phyloP scores from a whole-genome alignment of 129 eudicot genomes.

The Flaveria bidentis region DNA sequence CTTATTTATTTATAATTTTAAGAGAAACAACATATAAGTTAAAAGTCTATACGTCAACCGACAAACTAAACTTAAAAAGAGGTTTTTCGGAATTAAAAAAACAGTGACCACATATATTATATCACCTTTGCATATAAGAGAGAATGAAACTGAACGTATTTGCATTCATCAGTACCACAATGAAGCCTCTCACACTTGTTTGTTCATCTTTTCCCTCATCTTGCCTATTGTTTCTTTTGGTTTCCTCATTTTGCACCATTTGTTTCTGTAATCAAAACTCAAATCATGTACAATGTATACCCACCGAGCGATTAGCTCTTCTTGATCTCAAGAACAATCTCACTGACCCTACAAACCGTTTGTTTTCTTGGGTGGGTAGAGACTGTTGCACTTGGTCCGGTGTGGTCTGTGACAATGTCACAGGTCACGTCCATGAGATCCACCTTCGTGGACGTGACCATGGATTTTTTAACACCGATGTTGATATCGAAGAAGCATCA shows the following conservation, averaged over 20 bases:
- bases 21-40: too few relatives aligned
- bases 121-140: not conserved
- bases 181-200: not conserved
- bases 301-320: conserved; percentile 16
- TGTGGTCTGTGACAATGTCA: not conserved
- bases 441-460: not conserved
- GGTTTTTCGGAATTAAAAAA: too few relatives aligned
- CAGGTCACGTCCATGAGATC: not conserved
- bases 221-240: not conserved
- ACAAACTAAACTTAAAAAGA: too few relatives aligned
- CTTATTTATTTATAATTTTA: too few relatives aligned
- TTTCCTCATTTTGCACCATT: conserved; percentile 15
- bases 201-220: not conserved
- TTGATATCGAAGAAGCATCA: not conserved
- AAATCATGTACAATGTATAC: not conserved
- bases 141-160: not conserved
- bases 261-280: conserved; percentile 16
- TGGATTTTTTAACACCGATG: not conserved
- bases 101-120: too few relatives aligned
- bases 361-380: conserved; percentile 17
- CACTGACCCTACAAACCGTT: conserved; percentile 12
- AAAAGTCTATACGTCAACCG: too few relatives aligned
- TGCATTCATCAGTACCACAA: not conserved
- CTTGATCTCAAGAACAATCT: conserved; percentile 12
- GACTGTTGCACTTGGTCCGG: conserved; percentile 12